phyloP scores from a whole-genome alignment of 371 early-diverging fungal species.

The Actinomortierella wolfii region DNA sequence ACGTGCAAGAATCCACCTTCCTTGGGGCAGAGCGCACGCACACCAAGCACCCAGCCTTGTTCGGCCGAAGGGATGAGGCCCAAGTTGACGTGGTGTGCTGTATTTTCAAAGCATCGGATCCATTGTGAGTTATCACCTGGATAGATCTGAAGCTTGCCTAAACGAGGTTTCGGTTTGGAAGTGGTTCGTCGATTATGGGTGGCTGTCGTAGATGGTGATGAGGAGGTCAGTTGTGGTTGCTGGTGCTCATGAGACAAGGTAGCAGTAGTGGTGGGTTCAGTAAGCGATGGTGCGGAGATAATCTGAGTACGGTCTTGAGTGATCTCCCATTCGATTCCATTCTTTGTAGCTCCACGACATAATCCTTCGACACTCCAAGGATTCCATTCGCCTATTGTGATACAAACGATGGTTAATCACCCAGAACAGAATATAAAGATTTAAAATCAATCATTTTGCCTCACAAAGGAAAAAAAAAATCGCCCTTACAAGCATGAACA shows the following conservation, averaged over 20 bases:
- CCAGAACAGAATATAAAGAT: too few species aligned
- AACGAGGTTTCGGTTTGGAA: not conserved
- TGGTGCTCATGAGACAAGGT: not conserved
- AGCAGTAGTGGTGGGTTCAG: not conserved
- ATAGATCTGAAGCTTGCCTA: slow-evolving; percentile 36
- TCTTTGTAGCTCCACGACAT: slow-evolving; percentile 29
- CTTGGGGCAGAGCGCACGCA: slow-evolving; percentile 40
- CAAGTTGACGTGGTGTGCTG: slow-evolving; percentile 51
- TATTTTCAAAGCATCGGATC: slow-evolving; percentile 37
- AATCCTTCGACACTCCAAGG: slow-evolving; percentile 51
- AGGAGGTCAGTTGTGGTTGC: not conserved
- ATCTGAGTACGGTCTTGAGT: not conserved
- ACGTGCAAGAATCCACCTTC: slow-evolving; percentile 50
- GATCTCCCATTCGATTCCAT: slow-evolving; percentile 27
- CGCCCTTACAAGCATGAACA: slow-evolving; percentile 52
- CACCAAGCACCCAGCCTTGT: slow-evolving; percentile 48
- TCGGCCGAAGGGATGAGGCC: slow-evolving; percentile 50
- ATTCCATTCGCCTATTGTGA: too few species aligned
- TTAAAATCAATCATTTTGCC: too few species aligned
- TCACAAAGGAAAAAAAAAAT: too few species aligned
- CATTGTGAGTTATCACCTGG: slow-evolving; percentile 47
- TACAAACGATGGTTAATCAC: too few species aligned
- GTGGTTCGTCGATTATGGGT: slow-evolving; percentile 4
- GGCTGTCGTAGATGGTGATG: slow-evolving; percentile 4
- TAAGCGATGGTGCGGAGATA: not conserved